Evolutionary conservation across 2,329 filamentous ascomycete genomes (phyloP).

Genomic region (Juglanconis oblonga): DNA sequence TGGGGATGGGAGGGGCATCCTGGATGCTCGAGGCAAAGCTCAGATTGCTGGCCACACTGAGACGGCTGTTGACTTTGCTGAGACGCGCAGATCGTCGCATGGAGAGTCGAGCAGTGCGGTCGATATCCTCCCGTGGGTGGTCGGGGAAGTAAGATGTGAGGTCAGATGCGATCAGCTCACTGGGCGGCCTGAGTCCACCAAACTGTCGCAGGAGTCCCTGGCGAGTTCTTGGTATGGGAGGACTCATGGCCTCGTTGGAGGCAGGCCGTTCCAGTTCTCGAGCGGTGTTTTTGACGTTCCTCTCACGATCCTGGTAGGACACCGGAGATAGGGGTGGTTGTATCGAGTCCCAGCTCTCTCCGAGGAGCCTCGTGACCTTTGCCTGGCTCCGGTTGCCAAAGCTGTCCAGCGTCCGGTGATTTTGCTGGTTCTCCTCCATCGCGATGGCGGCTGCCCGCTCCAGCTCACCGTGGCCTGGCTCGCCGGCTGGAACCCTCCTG

Average conservation of each 20-base stretch:
- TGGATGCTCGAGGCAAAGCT: constrained; percentile 90
- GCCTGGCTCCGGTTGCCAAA: constrained; percentile 75
- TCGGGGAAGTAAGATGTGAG: constrained; percentile 96
- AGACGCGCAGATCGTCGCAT: constrained; percentile 86
- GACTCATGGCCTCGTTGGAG: constrained; percentile 42
- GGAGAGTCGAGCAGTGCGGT: constrained; percentile 89
- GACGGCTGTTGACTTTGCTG: constrained; percentile 86
- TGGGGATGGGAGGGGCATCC: constrained; percentile 92
- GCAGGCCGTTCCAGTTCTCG: constrained; percentile 57
- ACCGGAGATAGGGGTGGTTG: constrained; percentile 85
- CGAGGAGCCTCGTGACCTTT: constrained; percentile 86
- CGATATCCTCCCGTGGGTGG: constrained; percentile 89
- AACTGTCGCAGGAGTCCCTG: constrained; percentile 71
- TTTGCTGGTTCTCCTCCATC: constrained; percentile 77
- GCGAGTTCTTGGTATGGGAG: constrained; percentile 38
- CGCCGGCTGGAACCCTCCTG: constrained; percentile 85
- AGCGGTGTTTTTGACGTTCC: constrained; percentile 60
- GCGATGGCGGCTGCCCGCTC: constrained; percentile 86
- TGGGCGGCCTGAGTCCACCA: constrained; percentile 87
- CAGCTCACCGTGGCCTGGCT: constrained; percentile 83
- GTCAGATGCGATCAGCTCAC: constrained; percentile 95
- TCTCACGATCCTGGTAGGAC: constrained; percentile 67
- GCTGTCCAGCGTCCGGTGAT: constrained; percentile 57
- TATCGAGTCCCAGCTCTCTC: constrained; percentile 78
- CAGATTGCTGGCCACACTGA: constrained; percentile 90